Percentiles rank a stretch among this genome's conserved stretches.
phyloP scores from a whole-genome alignment of 2,329 filamentous ascomycete species.

The Kalmusia sp. region DNA sequence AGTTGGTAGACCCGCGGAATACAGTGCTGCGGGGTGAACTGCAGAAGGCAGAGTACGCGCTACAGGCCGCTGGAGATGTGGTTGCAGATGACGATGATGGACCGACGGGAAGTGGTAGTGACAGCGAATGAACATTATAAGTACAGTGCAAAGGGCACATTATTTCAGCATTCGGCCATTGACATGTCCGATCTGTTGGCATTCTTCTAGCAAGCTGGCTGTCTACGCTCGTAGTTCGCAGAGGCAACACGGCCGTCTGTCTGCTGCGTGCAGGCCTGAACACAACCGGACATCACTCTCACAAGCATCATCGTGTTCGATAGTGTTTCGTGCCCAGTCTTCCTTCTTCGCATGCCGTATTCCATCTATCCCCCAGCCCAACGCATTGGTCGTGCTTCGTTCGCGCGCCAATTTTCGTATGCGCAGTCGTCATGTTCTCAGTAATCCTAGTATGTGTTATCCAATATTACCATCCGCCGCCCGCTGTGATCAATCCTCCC shows the following conservation, averaged over 20 bases:
- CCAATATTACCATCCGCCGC: too few species aligned
- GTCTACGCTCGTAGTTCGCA: too few species aligned
- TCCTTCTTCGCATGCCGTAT: too few species aligned
- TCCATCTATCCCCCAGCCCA: too few species aligned
- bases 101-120: constrained; percentile 57
- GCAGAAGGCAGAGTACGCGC: constrained; percentile 73
- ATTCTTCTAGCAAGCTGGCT: not conserved
- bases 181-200: not conserved
- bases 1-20: constrained; percentile 78
- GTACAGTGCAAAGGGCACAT: not conserved
- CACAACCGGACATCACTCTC: too few species aligned
- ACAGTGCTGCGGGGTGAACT: constrained; percentile 67
- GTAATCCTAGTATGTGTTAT: too few species aligned
- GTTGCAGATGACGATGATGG: constrained; percentile 58
- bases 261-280: too few species aligned
- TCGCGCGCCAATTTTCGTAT: too few species aligned
- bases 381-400: too few species aligned
- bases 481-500: constrained; percentile 26
- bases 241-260: too few species aligned
- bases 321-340: too few species aligned
- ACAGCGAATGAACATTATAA: constrained; percentile 42
- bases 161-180: not conserved
- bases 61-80: constrained; percentile 56
- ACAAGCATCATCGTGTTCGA: too few species aligned
- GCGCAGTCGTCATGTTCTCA: not conserved